A percentile compares a stretch with the other conserved stretches of the same genome.
Evolutionary conservation across 192 early-diverging fungal genomes (phyloP).

Genomic region (Linnemannia exigua): DNA sequence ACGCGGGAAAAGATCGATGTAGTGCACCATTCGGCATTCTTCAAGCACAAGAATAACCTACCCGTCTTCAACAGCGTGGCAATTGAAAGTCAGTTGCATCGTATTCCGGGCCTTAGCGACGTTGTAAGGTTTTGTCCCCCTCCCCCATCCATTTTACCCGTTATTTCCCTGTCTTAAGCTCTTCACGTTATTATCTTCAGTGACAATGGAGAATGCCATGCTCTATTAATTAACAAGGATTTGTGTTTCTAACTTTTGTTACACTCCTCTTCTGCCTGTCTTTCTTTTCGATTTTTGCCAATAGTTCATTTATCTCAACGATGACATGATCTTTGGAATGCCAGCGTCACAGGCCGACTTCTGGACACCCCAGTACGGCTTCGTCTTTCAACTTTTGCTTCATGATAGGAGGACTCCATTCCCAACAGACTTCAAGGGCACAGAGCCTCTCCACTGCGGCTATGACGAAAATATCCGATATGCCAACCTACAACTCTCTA

Average conservation of each 20-base stretch:
- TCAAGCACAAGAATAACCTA: background rate
- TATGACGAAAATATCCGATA: background rate
- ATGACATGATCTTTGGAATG: background rate
- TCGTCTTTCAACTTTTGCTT: background rate
- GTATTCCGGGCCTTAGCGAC: background rate
- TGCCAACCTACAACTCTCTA: background rate
- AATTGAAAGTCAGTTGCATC: background rate
- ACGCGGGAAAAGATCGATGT: background rate
- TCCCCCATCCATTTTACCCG: no score
- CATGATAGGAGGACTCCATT: background rate
- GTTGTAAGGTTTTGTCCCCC: background rate
- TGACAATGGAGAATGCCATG: no score
- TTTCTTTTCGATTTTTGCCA: no score
- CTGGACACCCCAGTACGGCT: conserved; percentile 11
- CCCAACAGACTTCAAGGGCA: background rate
- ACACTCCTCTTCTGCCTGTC: background rate
- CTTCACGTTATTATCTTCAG: no score
- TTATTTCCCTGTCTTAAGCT: no score
- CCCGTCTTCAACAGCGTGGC: background rate
- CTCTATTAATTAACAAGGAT: no score
- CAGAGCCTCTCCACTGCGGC: background rate
- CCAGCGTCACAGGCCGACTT: background rate
- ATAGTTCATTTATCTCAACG: conserved; percentile 7
- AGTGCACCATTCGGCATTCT: background rate
- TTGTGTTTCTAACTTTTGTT: no score